Percentiles rank a stretch among this genome's conserved stretches.
These are phyloP conservation scores for Auricularia cornea DNA, from an alignment of 768 basidiomycete species.

Conservation along the genomic window DNA sequence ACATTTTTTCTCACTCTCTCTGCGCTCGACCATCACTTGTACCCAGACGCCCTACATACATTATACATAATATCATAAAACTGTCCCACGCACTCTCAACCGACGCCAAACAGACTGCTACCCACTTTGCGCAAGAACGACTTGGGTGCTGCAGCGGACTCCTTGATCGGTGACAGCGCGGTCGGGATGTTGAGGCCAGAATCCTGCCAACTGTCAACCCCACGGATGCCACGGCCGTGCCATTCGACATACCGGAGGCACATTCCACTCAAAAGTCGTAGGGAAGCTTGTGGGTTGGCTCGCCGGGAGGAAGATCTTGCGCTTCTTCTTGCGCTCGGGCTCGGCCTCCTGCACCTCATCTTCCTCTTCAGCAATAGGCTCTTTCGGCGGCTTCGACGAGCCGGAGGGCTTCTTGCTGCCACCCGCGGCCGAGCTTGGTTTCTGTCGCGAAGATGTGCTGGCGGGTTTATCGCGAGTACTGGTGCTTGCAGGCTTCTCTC, in stretches of 20 bases:
- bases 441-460: neutral
- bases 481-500: conserved; percentile 6
- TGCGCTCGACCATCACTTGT: neutral
- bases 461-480: neutral
- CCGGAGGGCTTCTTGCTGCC: neutral
- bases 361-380: conserved; percentile 2
- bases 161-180: conserved; percentile 56
- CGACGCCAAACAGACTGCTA: conserved; percentile 34
- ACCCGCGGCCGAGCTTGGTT: neutral
- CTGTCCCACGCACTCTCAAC: neutral
- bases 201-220: conserved; percentile 12
- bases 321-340: conserved; percentile 45
- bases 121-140: conserved; percentile 34
- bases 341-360: conserved; percentile 13
- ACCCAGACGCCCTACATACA: neutral
- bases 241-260: conserved; percentile 9
- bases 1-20: conserved; percentile 26
- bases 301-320: conserved; percentile 50
- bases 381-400: neutral
- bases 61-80: neutral
- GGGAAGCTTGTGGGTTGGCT: conserved; percentile 23
- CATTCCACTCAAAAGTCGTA: conserved; percentile 36
- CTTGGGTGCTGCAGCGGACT: conserved; percentile 40
- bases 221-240: neutral
- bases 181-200: conserved; percentile 56